Percentiles rank a stretch among this genome's conserved stretches.
Evolutionary conservation across 805 yeast species (phyloP).

Genomic region (Cyberlindnera mississippiensis): DNA sequence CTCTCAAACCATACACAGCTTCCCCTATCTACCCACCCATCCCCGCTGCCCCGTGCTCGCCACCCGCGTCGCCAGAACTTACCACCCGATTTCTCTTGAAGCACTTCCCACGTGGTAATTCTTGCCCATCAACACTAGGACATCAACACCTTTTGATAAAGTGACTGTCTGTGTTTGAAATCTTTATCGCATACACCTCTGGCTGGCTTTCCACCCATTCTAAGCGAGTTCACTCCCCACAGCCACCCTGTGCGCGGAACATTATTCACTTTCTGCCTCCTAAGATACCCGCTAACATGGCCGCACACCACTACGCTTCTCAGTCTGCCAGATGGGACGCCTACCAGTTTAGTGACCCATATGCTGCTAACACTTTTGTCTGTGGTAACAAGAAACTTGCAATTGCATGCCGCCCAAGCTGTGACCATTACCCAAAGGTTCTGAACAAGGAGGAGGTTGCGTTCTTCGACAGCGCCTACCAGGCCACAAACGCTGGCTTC

Average conservation of each 20-base stretch:
- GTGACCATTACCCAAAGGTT: conserved; percentile 46
- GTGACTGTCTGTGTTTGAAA: too few species aligned
- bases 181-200: too few species aligned
- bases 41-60: conserved; percentile 1
- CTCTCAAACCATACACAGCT: too few species aligned
- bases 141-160: too few species aligned
- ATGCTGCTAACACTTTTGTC: conserved; percentile 54
- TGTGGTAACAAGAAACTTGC: conserved; percentile 44
- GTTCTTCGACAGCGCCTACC: conserved; percentile 38
- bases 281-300: neutral
- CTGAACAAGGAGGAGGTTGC: conserved; percentile 37
- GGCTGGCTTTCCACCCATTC: too few species aligned
- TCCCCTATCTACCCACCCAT: neutral
- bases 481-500: conserved; percentile 45
- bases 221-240: too few species aligned
- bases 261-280: too few species aligned
- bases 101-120: neutral
- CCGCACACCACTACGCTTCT: conserved; percentile 7
- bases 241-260: too few species aligned
- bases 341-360: conserved; percentile 62
- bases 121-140: neutral
- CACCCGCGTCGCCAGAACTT: neutral
- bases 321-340: conserved; percentile 49
- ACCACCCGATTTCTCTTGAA: neutral
- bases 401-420: conserved; percentile 64